A percentile compares a stretch with the other conserved stretches of the same genome.
These are phyloP conservation scores for Sphagnum fallax DNA, from an alignment of 228 moss, liverwort and hornwort species.

Conservation along the genomic window DNA sequence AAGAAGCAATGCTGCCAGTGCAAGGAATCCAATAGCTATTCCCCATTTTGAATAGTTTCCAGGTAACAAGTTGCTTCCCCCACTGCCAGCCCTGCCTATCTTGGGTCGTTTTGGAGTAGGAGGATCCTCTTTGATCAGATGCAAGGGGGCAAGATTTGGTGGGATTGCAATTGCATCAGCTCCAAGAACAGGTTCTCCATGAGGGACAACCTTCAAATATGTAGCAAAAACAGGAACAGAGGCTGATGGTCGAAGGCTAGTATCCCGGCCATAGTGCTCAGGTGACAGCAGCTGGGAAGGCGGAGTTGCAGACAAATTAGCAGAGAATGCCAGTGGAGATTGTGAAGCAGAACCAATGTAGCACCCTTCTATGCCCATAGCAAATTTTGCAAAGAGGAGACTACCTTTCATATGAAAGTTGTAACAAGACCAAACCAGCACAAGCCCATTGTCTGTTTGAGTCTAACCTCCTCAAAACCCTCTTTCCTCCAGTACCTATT, in stretches of 20 bases:
- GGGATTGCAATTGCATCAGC: conserved; percentile 13
- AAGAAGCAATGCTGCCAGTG: conserved; percentile 39
- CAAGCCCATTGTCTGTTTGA: conserved; percentile 84
- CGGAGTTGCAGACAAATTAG: conserved; percentile 29
- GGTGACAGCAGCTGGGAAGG: conserved; percentile 21
- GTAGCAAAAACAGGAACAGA: conserved; percentile 52
- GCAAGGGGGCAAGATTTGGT: conserved; percentile 22
- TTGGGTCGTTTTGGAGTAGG: conserved; percentile 28
- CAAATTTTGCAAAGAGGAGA: conserved; percentile 25
- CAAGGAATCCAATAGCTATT: conserved; percentile 29
- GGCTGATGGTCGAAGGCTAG: conserved; percentile 46
- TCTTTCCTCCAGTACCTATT: conserved; percentile 6
- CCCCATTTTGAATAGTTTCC: conserved; percentile 31
- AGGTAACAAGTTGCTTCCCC: conserved; percentile 18
- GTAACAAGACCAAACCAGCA: conserved; percentile 28
- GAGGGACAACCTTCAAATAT: conserved; percentile 20
- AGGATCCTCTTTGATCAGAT: conserved; percentile 35
- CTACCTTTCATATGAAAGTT: conserved; percentile 24
- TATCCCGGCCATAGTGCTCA: conserved; percentile 43
- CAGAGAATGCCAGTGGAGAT: conserved; percentile 41
- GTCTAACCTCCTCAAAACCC: conserved; percentile 12
- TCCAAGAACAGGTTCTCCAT: conserved; percentile 23
- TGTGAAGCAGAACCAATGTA: conserved; percentile 39
- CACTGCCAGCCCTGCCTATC: conserved; percentile 29
- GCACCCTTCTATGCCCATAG: conserved; percentile 80